Base-by-base conservation (phyloP, 345 rosid species). In the Eutrema japonicum region DNA sequence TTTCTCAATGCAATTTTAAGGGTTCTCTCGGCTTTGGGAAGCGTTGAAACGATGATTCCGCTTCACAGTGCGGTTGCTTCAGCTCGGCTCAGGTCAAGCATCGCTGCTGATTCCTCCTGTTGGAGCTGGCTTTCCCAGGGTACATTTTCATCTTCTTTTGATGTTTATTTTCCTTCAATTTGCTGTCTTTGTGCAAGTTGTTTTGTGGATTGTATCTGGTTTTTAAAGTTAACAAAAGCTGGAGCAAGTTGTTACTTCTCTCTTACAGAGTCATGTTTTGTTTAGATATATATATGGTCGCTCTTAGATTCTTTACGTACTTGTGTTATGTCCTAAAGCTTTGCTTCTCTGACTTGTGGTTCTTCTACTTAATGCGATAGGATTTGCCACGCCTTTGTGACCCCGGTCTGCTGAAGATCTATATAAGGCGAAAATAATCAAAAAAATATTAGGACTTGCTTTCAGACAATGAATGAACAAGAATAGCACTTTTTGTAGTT, bases 51-150 rank as follows among this genome's bases (percentile, higher is more conserved):
- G 33, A 70, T 94, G 84, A 74, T 91, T 82, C 97, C 96, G 6
- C 85, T 93, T 57, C 96, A 93, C 76, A 89, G 87, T 72, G 89
- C 89, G 56, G 80, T 82, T 78, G 96, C 98, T 48, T 85, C 92
- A 77, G 89, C 98, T 78, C 76, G 95, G 65, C 92, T 93, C 50
- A 77, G 47, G 55, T 93, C 98, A 47, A 83, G 77, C 81, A 89
- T 93, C 47, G 97, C 97, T 27, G 80, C 87, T 10, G 94, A 89
- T 87, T 79, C 98, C 30, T 83, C 91, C 40, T 89, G 92, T 81
- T 93, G 98, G 96, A 93, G 98, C 86, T 77, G 73, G 87, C 94
- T 93, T 72, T 91, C 96, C 67, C 87, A 82, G 81, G 98, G 96
- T 92, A 73, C 58, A n/a, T 0, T 2, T 16, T 67, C 10, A 2